Evolutionary conservation across 306 rosid species (phyloP).

Genomic region (Quercus rubra): DNA sequence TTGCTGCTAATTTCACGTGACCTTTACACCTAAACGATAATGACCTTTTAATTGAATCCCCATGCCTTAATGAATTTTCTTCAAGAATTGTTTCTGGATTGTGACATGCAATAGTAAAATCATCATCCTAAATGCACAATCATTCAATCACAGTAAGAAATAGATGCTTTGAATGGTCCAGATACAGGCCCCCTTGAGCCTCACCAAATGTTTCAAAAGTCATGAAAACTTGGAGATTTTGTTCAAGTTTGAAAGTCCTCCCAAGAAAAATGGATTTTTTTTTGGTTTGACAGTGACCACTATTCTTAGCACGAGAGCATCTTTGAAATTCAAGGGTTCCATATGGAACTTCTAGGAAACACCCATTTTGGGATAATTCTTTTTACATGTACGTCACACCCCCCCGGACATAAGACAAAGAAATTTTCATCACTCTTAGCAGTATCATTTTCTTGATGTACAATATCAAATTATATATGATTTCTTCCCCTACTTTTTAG

Average conservation of each 20-base stretch:
- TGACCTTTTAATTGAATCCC: conserved; percentile 24
- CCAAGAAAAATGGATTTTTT: conserved; percentile 51
- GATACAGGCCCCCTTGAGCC: conserved; percentile 61
- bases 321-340: conserved; percentile 32
- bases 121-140: conserved; percentile 21
- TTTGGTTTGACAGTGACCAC: conserved; percentile 27
- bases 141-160: conserved; percentile 30
- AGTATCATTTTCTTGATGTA: neutral
- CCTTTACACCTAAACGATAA: conserved; percentile 28
- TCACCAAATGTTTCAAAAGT: conserved; percentile 25
- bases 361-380: conserved; percentile 18
- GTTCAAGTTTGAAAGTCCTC: conserved; percentile 51
- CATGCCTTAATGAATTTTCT: conserved; percentile 19
- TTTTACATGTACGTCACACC: neutral
- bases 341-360: conserved; percentile 52
- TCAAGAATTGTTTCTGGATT: neutral
- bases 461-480: neutral
- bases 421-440: neutral
- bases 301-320: conserved; percentile 11
- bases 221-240: conserved; percentile 37
- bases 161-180: conserved; percentile 51
- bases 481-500: neutral
- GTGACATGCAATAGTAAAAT: conserved; percentile 14
- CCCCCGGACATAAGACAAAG: conserved; percentile 17
- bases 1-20: conserved; percentile 26